phyloP scores from a whole-genome alignment of 805 yeast species.

The Grigorovia humatica region DNA sequence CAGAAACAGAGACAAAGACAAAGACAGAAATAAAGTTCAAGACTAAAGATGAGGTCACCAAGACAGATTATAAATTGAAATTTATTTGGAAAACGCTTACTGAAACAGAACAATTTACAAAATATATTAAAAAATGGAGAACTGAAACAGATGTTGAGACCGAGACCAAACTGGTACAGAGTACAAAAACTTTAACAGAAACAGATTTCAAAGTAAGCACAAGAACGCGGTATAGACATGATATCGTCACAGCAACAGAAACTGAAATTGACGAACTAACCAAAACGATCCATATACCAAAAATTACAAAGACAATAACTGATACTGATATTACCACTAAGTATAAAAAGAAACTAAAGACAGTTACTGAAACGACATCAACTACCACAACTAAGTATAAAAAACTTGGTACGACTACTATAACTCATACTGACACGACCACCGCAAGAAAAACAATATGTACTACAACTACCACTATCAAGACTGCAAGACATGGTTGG shows the following conservation, averaged over 20 bases:
- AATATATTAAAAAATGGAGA: conserved; percentile 7
- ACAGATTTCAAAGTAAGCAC: conserved; percentile 14
- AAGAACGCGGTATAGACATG: conserved; percentile 11
- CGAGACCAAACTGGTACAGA: conserved; percentile 21
- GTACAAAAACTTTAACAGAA: conserved; percentile 21
- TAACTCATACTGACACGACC: conserved; percentile 5
- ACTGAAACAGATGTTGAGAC: conserved; percentile 4
- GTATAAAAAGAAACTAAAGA: conserved; percentile 8
- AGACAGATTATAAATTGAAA: conserved; percentile 8
- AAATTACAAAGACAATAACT: conserved; percentile 10
- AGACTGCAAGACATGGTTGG: neutral
- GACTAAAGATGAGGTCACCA: conserved; percentile 2
- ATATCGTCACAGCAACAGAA: conserved; percentile 15
- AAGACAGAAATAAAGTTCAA: conserved; percentile 7
- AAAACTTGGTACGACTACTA: conserved; percentile 7
- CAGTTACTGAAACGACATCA: conserved; percentile 14
- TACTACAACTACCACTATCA: conserved; percentile 6
- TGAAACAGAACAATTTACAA: conserved; percentile 7
- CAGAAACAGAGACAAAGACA: conserved; percentile 7
- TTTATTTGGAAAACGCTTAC: conserved; percentile 2
- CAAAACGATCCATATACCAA: conserved; percentile 1
- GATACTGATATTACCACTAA: conserved; percentile 5
- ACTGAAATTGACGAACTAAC: conserved; percentile 12
- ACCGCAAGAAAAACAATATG: conserved; percentile 3
- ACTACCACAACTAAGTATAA: conserved; percentile 16